Evolutionary conservation across 1,284 basidiomycete species (phyloP), one percentile per base, ranked within the genome.

Genomic region (Puccinia brachypodii): DNA sequence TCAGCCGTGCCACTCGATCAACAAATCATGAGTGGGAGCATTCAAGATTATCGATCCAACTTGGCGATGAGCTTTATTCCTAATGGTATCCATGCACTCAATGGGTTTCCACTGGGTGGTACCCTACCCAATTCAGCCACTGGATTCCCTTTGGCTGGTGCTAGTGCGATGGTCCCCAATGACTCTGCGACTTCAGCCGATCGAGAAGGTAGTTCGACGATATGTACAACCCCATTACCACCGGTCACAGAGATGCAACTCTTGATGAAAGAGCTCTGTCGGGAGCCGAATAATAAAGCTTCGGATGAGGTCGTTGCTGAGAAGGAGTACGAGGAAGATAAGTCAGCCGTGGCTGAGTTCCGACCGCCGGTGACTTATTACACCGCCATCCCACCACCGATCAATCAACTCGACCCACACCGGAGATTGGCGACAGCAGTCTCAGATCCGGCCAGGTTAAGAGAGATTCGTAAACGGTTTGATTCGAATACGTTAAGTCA

Each of bases 21-120:
- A 85, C 96, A 98, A 87, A 91, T 96, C 53, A 90, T 94, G 76
- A 92, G 93, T 77, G 95, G 94, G 40, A 91, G 91, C 7, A 90
- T 97, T 9, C 95, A 98, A 87, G 96, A 98, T 86, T 98, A 96
- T 85, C 90, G 96, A 82, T 95, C 93, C 66, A 96, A 95, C 86
- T 88, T 97, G 40, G 89, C 96, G 40, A 88, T 96, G 47, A 95
- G 94, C 85, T 92, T 96, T 90, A 93, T 97, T 84, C 92, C 91
- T 36, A 91, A 92, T 80, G 94, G 94, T n/a, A 89, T 91, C 82
- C 93, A 95, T 85, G 91, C 89, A 76, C 66, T 79, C 53, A 79
- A 79, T 60, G 76, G 76, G 19, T 77, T 77, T 25, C 62, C 76
- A 22, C 76, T 77, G 1, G 62, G 44, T 47, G 76, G 76, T 11